Conservation (phyloP, 768 basidiomycete genomes). For the Mrakia blollopis region DNA sequence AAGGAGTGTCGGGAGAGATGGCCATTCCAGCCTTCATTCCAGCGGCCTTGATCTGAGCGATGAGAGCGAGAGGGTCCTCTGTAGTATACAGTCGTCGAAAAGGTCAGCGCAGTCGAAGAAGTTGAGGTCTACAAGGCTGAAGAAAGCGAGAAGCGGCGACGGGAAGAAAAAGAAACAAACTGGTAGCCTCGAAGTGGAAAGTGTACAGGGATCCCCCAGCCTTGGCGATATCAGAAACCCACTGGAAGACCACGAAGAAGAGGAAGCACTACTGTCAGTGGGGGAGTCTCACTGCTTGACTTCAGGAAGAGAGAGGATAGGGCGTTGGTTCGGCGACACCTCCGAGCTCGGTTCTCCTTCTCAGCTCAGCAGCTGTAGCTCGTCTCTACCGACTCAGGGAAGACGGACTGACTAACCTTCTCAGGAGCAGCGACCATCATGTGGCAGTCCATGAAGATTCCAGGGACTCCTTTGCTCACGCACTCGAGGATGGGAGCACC, state of each 20-base stretch:
- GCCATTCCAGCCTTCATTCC: conserved; percentile 93
- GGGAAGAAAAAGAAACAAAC: conserved; percentile 49
- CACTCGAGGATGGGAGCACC: conserved; percentile 83
- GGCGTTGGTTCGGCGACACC: too few relatives aligned
- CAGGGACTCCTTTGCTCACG: conserved; percentile 78
- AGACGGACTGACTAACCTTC: conserved; percentile 54
- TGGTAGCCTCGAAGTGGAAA: conserved; percentile 91
- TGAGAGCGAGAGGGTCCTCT: conserved; percentile 72
- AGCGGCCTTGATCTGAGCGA: conserved; percentile 67
- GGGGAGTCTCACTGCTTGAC: too few relatives aligned
- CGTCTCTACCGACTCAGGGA: neutral
- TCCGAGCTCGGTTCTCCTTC: conserved; percentile 1
- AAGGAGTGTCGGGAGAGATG: conserved; percentile 91
- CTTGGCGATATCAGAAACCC: conserved; percentile 92
- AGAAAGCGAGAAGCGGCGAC: too few relatives aligned
- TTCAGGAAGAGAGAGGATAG: too few relatives aligned
- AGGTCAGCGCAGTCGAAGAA: too few relatives aligned
- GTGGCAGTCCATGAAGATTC: conserved; percentile 99
- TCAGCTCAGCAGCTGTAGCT: neutral
- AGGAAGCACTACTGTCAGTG: neutral
- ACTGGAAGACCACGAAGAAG: conserved; percentile 52
- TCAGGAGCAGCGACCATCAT: conserved; percentile 98
- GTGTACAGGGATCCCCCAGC: conserved; percentile 93
- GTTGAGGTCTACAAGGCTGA: neutral
- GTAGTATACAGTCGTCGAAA: neutral